Conservation (phyloP, 257 asterid genomes). For the Apocynum venetum region DNA sequence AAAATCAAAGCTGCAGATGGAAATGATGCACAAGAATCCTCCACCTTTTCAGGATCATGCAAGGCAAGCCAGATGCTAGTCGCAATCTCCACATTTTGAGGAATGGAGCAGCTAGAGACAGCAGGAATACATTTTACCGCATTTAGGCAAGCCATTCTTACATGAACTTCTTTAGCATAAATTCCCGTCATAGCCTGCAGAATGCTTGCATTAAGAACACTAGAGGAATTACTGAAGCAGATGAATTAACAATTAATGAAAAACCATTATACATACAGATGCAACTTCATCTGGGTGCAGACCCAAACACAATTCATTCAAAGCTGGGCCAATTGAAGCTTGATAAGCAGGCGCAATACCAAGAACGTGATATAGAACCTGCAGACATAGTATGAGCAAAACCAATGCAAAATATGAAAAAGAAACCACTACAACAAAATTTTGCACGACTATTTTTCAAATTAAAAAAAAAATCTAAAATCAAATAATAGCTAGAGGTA, state of each 20-base stretch:
- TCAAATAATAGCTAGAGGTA: slow-evolving; percentile 4
- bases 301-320: slow-evolving; percentile 97
- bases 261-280: slow-evolving; percentile 51
- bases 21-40: slow-evolving; percentile 5
- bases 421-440: not conserved
- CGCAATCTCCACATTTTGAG: slow-evolving; percentile 81
- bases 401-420: not conserved
- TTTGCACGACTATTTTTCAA: not conserved
- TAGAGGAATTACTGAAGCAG: slow-evolving; percentile 10
- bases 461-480: not conserved
- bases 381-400: slow-evolving; percentile 32
- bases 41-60: slow-evolving; percentile 90
- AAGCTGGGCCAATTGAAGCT: slow-evolving; percentile 70
- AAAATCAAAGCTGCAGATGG: slow-evolving; percentile 7
- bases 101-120: slow-evolving; percentile 72
- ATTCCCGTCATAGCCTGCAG: slow-evolving; percentile 80
- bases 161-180: slow-evolving; percentile 91
- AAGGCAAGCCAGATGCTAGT: slow-evolving; percentile 96
- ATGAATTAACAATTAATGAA: slow-evolving; percentile 18
- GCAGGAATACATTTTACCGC: slow-evolving; percentile 98
- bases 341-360: slow-evolving; percentile 93
- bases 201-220: slow-evolving; percentile 22
- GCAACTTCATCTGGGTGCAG: slow-evolving; percentile 91
- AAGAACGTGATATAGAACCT: slow-evolving; percentile 93
- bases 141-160: slow-evolving; percentile 88